A percentile compares a stretch with the other conserved stretches of the same genome.
phyloP scores from a whole-genome alignment of 2,329 filamentous ascomycete species.

The Magnaporthiopsis rhizophila region DNA sequence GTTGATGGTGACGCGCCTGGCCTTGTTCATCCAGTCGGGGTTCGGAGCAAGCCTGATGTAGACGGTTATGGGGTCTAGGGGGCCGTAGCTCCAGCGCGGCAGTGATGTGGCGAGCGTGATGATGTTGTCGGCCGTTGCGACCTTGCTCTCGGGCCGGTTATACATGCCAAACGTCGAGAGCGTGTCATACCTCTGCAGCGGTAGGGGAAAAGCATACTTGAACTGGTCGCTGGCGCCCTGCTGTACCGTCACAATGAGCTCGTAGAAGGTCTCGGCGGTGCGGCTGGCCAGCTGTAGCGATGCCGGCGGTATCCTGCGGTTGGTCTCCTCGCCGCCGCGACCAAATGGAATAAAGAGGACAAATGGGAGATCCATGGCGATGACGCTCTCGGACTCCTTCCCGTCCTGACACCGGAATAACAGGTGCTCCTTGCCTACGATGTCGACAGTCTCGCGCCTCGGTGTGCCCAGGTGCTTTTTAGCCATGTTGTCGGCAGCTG shows the following conservation, averaged over 20 bases:
- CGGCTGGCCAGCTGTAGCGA: slow-evolving; percentile 84
- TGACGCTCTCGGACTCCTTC: slow-evolving; percentile 77
- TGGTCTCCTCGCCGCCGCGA: slow-evolving; percentile 81
- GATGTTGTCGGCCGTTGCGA: slow-evolving; percentile 79
- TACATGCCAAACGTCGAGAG: slow-evolving; percentile 99
- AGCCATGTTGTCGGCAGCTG: slow-evolving; percentile 85
- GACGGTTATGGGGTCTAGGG: slow-evolving; percentile 87
- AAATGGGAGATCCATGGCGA: slow-evolving; percentile 95
- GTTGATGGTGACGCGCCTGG: slow-evolving; percentile 84
- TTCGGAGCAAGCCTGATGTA: slow-evolving; percentile 94
- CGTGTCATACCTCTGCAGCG: slow-evolving; percentile 88
- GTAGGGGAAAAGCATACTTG: slow-evolving; percentile 86
- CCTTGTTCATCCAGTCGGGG: slow-evolving; percentile 82
- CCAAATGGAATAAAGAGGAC: slow-evolving; percentile 96
- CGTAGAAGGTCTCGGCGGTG: slow-evolving; percentile 95
- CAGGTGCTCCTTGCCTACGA: slow-evolving; percentile 92
- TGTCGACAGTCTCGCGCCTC: slow-evolving; percentile 81
- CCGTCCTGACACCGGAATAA: slow-evolving; percentile 80
- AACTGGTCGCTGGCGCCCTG: slow-evolving; percentile 81
- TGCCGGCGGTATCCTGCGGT: slow-evolving; percentile 82
- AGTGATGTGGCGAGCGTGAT: slow-evolving; percentile 88
- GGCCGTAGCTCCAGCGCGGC: slow-evolving; percentile 93
- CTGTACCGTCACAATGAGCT: slow-evolving; percentile 91
- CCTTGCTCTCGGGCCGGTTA: slow-evolving; percentile 85
- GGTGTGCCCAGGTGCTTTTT: slow-evolving; percentile 88